Evolutionary conservation across 1,284 basidiomycete species (phyloP).

Genomic region (Microbotryomycetes sp.): DNA sequence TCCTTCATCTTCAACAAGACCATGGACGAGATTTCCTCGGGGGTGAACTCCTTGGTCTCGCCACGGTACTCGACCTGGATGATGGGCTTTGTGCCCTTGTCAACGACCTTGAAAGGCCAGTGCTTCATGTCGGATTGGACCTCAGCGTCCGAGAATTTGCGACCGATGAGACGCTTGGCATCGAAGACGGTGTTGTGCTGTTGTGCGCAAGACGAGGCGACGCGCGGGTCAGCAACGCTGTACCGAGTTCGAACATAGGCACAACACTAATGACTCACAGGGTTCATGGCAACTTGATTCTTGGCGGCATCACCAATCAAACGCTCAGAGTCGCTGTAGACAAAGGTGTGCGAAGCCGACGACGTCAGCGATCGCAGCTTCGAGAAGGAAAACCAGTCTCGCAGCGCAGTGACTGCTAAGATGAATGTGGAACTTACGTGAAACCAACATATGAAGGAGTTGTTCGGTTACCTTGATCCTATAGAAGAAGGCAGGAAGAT

Average conservation of each 20-base stretch:
- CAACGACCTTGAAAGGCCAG: conserved; percentile 60
- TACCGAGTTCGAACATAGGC: conserved; percentile 37
- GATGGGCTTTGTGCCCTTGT: conserved; percentile 54
- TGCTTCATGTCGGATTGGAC: conserved; percentile 63
- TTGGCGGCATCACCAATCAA: conserved; percentile 78
- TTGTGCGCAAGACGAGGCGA: no score
- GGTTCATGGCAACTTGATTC: conserved; percentile 79
- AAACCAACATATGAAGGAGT: conserved; percentile 99
- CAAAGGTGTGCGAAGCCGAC: not conserved
- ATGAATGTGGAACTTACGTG: conserved; percentile 48
- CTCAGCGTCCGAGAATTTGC: conserved; percentile 71
- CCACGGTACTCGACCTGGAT: conserved; percentile 55
- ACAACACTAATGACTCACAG: conserved; percentile 65
- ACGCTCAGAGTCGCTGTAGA: conserved; percentile 69
- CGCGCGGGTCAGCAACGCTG: conserved; percentile 1
- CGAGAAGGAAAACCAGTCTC: not conserved
- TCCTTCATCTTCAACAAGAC: conserved; percentile 98
- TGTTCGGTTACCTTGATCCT: conserved; percentile 85
- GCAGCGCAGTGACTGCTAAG: no score
- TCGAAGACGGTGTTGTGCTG: conserved; percentile 86
- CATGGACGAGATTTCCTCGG: conserved; percentile 87
- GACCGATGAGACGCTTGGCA: conserved; percentile 91
- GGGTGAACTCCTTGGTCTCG: conserved; percentile 56
- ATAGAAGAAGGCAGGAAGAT: conserved; percentile 11
- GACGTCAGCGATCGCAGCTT: not conserved